phyloP scores from a whole-genome alignment of 1,284 basidiomycete genomes.

The Kwoniella shivajii region DNA sequence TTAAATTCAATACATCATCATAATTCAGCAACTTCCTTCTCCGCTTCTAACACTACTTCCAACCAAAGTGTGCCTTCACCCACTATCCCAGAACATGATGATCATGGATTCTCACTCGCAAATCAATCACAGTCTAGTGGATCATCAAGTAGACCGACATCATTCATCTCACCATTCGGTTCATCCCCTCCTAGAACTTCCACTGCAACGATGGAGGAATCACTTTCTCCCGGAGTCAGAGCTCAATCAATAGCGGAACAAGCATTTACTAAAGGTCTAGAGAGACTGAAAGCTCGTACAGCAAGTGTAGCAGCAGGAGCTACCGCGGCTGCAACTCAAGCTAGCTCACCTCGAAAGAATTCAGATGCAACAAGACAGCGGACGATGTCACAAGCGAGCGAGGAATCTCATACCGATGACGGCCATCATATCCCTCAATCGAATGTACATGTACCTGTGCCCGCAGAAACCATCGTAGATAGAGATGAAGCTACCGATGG shows the following conservation, averaged over 20 bases:
- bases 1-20: no score
- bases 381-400: constrained; percentile 35
- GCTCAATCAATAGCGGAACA: constrained; percentile 52
- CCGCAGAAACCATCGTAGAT: constrained; percentile 33
- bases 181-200: constrained; percentile 16
- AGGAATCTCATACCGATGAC: constrained; percentile 16
- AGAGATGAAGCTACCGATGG: constrained; percentile 65
- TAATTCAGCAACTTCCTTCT: no score
- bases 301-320: neutral
- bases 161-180: constrained; percentile 20
- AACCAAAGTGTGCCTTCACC: constrained; percentile 14
- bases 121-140: neutral
- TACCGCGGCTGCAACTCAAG: neutral
- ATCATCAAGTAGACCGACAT: constrained; percentile 18
- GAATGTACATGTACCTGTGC: constrained; percentile 5
- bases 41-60: neutral
- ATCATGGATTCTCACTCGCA: constrained; percentile 1
- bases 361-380: constrained; percentile 26
- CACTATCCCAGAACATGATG: constrained; percentile 14
- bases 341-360: constrained; percentile 23
- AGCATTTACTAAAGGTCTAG: constrained; percentile 54
- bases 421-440: neutral
- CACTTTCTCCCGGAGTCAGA: constrained; percentile 21
- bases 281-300: constrained; percentile 49
- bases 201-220: constrained; percentile 3